Evolutionary conservation across 768 basidiomycete species (phyloP), one percentile per base, ranked within the genome.

Genomic region (Psilocybe sp.): DNA sequence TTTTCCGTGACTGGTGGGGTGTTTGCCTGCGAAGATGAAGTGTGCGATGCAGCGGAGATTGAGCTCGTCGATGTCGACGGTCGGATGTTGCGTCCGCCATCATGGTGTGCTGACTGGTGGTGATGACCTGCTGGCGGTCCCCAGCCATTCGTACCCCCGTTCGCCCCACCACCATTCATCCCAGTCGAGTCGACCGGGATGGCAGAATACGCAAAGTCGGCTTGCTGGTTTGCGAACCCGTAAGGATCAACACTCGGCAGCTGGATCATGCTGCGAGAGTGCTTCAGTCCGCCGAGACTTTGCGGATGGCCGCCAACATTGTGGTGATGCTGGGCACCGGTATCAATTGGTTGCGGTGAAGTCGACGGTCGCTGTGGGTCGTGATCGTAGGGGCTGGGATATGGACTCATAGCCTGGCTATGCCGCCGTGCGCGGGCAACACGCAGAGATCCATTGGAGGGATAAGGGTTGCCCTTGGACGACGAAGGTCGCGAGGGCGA

Each of bases 321-420:
- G 31, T 46, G 40, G 31, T 41, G 38, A 38, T 9, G 70, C 67
- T 47, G 47, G 20, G 71, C 71, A 57, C 80, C 75, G 40, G 77
- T 74, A 37, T 79, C 85, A 48, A 77, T 69, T 20, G 85, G 85
- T 58, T 86, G 84, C 15, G 86, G 87, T 9, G 84, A 85, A 19
- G 85, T 82, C 47, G 85, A 87, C 1, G 83, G 84, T 36, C 87
- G 80, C 54, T 84, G 81, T 44, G 81, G 77, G 35, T 78, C 79
- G 47, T 84, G 79, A 51, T 83, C 84, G 66, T 92, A 92, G 40
- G 89, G 88, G 53, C 82, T 85, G 14, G 90, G 90, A 67, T 92
- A 92, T 11, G 90, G 90, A 59, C 84, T 87, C 76, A 92, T 84
- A 1, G 89, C 90, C 65, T 92, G 90, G 64, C 86, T 89, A 66